These are phyloP conservation scores for Arthrobotrys conoides DNA, from an alignment of 2,329 filamentous ascomycete genomes.

Conservation along the genomic window DNA sequence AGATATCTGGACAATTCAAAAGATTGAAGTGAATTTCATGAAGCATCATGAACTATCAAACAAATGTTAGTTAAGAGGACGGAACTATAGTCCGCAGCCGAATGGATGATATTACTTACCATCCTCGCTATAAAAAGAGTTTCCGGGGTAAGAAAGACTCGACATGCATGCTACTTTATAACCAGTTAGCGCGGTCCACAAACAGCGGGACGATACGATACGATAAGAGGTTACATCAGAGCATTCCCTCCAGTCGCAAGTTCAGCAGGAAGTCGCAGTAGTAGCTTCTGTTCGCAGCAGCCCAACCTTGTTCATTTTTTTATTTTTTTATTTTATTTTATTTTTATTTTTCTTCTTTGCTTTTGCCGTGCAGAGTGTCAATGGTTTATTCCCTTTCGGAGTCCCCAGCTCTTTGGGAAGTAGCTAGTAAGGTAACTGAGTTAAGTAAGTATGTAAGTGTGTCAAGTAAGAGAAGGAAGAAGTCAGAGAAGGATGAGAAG, in stretches of 20 bases:
- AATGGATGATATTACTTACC: conserved; percentile 4
- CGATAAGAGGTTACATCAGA: conserved; percentile 26
- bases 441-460: not conserved
- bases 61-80: not conserved
- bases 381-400: not conserved
- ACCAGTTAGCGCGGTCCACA: conserved; percentile 1
- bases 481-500: no score
- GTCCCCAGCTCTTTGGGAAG: not conserved
- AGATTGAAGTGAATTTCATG: not conserved
- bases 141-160: not conserved
- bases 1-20: not conserved
- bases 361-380: not conserved
- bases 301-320: conserved; percentile 4
- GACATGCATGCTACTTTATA: not conserved
- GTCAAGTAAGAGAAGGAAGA: no score
- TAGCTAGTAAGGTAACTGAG: not conserved
- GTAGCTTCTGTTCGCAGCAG: conserved; percentile 3
- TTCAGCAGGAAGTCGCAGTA: not conserved
- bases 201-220: conserved; percentile 17
- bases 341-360: not conserved
- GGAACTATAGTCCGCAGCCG: not conserved
- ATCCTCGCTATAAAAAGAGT: not conserved
- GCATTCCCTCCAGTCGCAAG: not conserved
- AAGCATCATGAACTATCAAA: not conserved
- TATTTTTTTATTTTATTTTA: not conserved